These are phyloP conservation scores for Ophiostoma sp. DNA, from an alignment of 2,329 filamentous ascomycete species.

Conservation along the genomic window DNA sequence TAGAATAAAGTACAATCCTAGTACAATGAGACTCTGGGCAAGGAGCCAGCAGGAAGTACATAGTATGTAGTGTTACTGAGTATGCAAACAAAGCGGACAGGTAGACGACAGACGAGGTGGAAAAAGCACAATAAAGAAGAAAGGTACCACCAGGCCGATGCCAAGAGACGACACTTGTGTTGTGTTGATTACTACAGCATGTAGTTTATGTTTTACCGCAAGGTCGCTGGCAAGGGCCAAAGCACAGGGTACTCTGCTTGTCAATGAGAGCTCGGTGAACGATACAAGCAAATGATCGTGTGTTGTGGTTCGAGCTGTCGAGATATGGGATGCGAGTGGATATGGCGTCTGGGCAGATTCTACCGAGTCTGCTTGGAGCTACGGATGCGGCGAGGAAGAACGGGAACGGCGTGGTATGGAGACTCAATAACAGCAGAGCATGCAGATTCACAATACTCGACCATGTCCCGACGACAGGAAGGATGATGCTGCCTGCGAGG, in stretches of 20 bases:
- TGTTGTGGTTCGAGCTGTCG: not conserved
- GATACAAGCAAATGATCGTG: not conserved
- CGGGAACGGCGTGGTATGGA: not conserved
- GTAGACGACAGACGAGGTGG: too few species aligned
- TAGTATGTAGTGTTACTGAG: too few species aligned
- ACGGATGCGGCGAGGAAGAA: conserved; percentile 9
- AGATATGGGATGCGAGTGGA: conserved; percentile 3
- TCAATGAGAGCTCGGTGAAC: not conserved
- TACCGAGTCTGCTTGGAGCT: not conserved
- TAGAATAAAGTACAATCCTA: not conserved
- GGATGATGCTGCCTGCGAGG: not conserved
- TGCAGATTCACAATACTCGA: not conserved
- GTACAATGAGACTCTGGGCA: not conserved
- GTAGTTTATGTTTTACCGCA: too few species aligned
- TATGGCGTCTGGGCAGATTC: not conserved
- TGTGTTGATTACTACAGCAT: not conserved
- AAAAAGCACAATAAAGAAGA: not conserved
- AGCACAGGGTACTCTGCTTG: not conserved
- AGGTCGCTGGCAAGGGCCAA: not conserved
- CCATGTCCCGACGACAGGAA: not conserved
- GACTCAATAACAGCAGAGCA: not conserved
- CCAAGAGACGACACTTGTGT: not conserved
- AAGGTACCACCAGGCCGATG: not conserved
- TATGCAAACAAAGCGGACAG: not conserved
- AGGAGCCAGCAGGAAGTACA: not conserved